Evolutionary conservation across 768 basidiomycete species (phyloP).

Genomic region (Chiua virens): DNA sequence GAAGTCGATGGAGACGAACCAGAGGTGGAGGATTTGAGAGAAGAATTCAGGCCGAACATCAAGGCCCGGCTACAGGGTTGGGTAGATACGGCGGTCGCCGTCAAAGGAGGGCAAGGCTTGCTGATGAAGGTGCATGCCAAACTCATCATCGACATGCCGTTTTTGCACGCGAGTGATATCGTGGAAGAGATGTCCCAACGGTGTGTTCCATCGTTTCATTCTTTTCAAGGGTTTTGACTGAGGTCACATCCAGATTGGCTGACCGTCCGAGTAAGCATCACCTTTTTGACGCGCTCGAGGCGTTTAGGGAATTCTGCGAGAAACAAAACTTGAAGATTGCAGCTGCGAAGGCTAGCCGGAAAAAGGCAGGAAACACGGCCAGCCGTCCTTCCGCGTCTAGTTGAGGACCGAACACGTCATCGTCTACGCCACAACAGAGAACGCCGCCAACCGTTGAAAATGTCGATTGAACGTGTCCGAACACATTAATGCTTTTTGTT

Average conservation of each 20-base stretch:
- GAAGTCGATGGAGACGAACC: constrained; percentile 53
- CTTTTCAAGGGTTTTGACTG: not conserved
- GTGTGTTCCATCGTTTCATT: constrained; percentile 32
- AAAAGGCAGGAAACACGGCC: not conserved
- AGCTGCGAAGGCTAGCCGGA: constrained; percentile 16
- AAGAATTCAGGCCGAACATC: constrained; percentile 59
- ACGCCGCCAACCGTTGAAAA: constrained; percentile 26
- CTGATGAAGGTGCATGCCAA: constrained; percentile 45
- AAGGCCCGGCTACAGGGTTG: constrained; percentile 61
- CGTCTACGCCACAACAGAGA: constrained; percentile 4
- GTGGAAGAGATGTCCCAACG: constrained; percentile 55
- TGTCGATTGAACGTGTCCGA: constrained; percentile 27
- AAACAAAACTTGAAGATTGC: constrained; percentile 43
- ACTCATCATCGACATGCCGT: constrained; percentile 56
- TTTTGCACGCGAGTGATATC: constrained; percentile 48
- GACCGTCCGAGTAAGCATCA: constrained; percentile 56
- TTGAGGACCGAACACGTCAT: constrained; percentile 15
- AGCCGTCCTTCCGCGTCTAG: not conserved
- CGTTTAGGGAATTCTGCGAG: constrained; percentile 49
- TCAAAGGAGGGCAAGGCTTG: constrained; percentile 40
- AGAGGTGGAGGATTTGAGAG: constrained; percentile 58
- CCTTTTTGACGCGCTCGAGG: constrained; percentile 51
- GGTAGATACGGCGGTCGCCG: constrained; percentile 38
- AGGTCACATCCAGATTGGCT: constrained; percentile 37
- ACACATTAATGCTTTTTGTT: not conserved